Evolutionary conservation across 495 filamentous ascomycete genomes (phyloP).

Genomic region (Podospora bellae-mahoneyi): DNA sequence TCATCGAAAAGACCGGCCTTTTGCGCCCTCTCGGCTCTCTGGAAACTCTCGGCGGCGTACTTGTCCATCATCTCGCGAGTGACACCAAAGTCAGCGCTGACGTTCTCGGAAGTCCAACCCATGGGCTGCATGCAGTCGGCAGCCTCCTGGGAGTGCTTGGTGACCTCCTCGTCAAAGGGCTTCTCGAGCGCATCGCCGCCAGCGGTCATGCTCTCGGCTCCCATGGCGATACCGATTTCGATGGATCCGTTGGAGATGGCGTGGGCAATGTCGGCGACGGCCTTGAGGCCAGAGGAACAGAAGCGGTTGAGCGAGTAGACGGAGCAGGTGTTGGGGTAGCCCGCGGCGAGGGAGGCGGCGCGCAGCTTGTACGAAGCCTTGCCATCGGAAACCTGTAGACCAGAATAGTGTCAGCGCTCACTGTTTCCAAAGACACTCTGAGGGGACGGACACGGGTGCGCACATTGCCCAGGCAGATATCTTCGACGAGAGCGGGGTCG

Average conservation of each 20-base stretch:
- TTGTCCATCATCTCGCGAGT: conserved; percentile 74
- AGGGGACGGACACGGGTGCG: conserved; percentile 28
- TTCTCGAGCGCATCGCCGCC: conserved; percentile 62
- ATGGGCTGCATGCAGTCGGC: conserved; percentile 88
- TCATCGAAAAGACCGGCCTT: conserved; percentile 92
- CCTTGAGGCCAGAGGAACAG: conserved; percentile 94
- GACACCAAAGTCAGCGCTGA: conserved; percentile 87
- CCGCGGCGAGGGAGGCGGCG: conserved; percentile 82
- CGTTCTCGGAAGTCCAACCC: conserved; percentile 97
- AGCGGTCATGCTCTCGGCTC: conserved; percentile 82
- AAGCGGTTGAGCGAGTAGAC: conserved; percentile 87
- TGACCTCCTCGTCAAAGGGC: conserved; percentile 75
- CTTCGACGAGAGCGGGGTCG: conserved; percentile 81
- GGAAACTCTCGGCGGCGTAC: conserved; percentile 82
- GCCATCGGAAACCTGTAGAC: conserved; percentile 68
- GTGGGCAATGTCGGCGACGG: conserved; percentile 89
- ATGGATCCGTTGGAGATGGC: conserved; percentile 79
- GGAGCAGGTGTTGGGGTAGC: conserved; percentile 85
- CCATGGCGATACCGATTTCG: conserved; percentile 80
- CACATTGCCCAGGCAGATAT: conserved; percentile 91
- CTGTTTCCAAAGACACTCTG: background rate
- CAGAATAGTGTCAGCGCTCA: conserved; percentile 6
- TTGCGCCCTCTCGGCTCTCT: conserved; percentile 82
- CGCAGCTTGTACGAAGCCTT: conserved; percentile 89
- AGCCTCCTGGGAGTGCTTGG: conserved; percentile 68